phyloP scores from a whole-genome alignment of 2,329 filamentous ascomycete genomes.

The Penicillium concentricum region DNA sequence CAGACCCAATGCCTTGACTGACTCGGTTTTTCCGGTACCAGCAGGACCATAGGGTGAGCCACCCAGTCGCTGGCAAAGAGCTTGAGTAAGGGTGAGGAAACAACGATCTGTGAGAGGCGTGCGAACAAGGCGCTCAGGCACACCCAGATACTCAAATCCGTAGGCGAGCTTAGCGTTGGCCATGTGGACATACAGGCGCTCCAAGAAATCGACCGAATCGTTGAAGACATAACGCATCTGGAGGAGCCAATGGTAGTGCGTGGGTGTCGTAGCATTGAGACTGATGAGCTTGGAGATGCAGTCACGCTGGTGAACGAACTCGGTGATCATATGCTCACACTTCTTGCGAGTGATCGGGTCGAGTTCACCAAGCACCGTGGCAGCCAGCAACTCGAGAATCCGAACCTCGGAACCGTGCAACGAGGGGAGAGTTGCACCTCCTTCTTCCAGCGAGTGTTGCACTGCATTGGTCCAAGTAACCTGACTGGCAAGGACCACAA shows the following conservation, averaged over 20 bases:
- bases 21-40: slow-evolving; percentile 98
- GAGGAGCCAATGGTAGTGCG: slow-evolving; percentile 87
- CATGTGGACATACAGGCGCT: slow-evolving; percentile 89
- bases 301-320: slow-evolving; percentile 97
- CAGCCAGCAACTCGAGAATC: slow-evolving; percentile 79
- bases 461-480: slow-evolving; percentile 90
- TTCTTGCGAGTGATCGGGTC: slow-evolving; percentile 87
- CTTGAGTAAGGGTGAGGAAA: slow-evolving; percentile 96
- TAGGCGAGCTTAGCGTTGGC: slow-evolving; percentile 94
- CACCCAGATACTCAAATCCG: slow-evolving; percentile 96
- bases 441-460: slow-evolving; percentile 70
- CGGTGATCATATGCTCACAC: slow-evolving; percentile 97
- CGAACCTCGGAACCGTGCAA: slow-evolving; percentile 81
- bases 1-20: slow-evolving; percentile 94
- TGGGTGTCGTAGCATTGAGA: slow-evolving; percentile 69
- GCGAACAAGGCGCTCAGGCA: slow-evolving; percentile 91
- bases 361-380: slow-evolving; percentile 86
- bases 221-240: slow-evolving; percentile 96
- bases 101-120: slow-evolving; percentile 97
- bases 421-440: slow-evolving; percentile 65
- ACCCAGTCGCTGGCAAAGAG: slow-evolving; percentile 88
- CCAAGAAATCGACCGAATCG: slow-evolving; percentile 73
- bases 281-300: slow-evolving; percentile 82
- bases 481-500: slow-evolving; percentile 92
- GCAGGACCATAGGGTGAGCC: slow-evolving; percentile 97